A percentile compares a stretch with the other conserved stretches of the same genome.
Evolutionary conservation across 495 filamentous ascomycete species (phyloP).

Genomic region (Penicillium verhagenii): DNA sequence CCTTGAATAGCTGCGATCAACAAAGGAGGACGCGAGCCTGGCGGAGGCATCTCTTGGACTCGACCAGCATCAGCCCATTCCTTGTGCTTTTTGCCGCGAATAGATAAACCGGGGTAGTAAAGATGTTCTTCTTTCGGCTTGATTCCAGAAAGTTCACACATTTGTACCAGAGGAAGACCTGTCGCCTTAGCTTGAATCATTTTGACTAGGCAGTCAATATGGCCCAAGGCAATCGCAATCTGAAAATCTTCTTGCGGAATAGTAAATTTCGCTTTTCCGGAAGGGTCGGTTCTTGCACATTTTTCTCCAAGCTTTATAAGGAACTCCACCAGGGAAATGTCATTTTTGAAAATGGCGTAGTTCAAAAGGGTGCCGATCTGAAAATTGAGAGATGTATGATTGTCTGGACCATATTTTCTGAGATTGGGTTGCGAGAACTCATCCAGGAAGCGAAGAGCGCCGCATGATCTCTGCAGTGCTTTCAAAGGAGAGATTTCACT

Average conservation of each 20-base stretch:
- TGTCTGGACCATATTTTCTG: background rate
- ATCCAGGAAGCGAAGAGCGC: constrained; percentile 33
- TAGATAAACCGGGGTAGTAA: constrained; percentile 69
- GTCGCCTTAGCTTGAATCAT: constrained; percentile 56
- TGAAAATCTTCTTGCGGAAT: constrained; percentile 24
- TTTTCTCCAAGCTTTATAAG: constrained; percentile 42
- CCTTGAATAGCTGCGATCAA: constrained; percentile 56
- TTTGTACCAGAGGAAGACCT: constrained; percentile 61
- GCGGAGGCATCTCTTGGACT: constrained; percentile 1
- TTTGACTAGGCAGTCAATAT: constrained; percentile 42
- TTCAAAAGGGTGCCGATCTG: constrained; percentile 16
- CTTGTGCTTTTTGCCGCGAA: constrained; percentile 68
- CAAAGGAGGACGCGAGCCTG: constrained; percentile 47
- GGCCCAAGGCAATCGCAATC: constrained; percentile 45
- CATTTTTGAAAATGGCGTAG: constrained; percentile 39
- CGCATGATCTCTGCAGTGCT: constrained; percentile 35
- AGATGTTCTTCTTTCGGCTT: constrained; percentile 55
- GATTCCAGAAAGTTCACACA: constrained; percentile 59
- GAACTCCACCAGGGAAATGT: constrained; percentile 41
- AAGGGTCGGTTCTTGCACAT: constrained; percentile 15
- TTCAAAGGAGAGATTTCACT: constrained; percentile 51
- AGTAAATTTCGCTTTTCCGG: constrained; percentile 21
- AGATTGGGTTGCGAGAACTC: background rate
- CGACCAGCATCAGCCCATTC: constrained; percentile 60
- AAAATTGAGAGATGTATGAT: background rate